Conservation (phyloP, 495 filamentous ascomycete species). For the Cenococcum geophilum region DNA sequence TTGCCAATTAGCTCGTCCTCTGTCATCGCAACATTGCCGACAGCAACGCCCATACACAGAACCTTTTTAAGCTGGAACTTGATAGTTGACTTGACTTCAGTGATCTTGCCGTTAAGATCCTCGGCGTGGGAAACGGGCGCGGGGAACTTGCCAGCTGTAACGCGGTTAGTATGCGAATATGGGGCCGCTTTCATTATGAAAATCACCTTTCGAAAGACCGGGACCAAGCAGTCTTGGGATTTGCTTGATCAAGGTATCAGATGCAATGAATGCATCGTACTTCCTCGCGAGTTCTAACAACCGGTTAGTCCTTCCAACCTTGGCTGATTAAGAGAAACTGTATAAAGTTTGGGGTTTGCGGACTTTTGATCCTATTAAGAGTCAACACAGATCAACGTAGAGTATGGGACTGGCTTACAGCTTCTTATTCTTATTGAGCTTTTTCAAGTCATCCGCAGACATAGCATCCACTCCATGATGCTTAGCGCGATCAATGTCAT, state of each 20-base stretch:
- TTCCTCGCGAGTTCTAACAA: constrained; percentile 82
- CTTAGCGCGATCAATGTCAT: constrained; percentile 99
- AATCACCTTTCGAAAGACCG: constrained; percentile 92
- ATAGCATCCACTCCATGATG: constrained; percentile 96
- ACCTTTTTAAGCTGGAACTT: constrained; percentile 99
- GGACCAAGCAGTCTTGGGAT: constrained; percentile 98
- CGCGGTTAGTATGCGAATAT: constrained; percentile 20
- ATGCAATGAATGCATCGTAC: constrained; percentile 98
- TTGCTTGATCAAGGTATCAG: constrained; percentile 95
- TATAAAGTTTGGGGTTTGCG: not conserved
- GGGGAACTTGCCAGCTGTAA: constrained; percentile 93
- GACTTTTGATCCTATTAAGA: constrained; percentile 65
- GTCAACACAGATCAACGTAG: no score
- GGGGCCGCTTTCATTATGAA: not conserved
- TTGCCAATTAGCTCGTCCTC: constrained; percentile 93
- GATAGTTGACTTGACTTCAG: constrained; percentile 98
- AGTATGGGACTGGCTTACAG: constrained; percentile 38
- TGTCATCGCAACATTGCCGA: constrained; percentile 96
- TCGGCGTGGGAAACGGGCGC: constrained; percentile 94
- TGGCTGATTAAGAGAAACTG: not conserved
- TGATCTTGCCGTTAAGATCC: constrained; percentile 88
- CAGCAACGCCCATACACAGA: constrained; percentile 96
- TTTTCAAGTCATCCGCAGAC: constrained; percentile 97
- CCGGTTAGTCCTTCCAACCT: not conserved
- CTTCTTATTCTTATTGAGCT: constrained; percentile 99